Conservation (phyloP, 1,139 yeast genomes). For the Pichia sp. region DNA sequence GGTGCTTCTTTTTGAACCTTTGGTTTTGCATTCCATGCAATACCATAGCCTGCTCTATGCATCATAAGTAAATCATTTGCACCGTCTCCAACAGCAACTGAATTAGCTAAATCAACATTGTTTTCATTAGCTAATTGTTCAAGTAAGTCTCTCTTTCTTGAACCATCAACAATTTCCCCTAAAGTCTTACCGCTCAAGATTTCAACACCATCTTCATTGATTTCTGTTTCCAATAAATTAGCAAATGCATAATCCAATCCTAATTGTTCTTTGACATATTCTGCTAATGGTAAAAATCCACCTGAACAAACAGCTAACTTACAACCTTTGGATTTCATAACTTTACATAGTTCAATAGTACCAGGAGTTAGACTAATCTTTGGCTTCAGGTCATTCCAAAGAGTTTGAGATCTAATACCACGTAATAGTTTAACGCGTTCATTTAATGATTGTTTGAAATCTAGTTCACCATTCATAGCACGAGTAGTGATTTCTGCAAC, state of each 20-base stretch:
- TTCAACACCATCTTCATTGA: conserved; percentile 47
- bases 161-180: conserved; percentile 85
- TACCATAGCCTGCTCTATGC: conserved; percentile 86
- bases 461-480: conserved; percentile 97
- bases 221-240: conserved; percentile 56
- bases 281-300: conserved; percentile 88
- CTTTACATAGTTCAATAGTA: conserved; percentile 61
- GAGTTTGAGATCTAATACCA: conserved; percentile 66
- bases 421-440: conserved; percentile 70
- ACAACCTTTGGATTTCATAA: conserved; percentile 55
- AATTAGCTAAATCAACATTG: conserved; percentile 46
- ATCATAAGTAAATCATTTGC: conserved; percentile 94
- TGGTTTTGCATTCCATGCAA: conserved; percentile 98
- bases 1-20: conserved; percentile 82
- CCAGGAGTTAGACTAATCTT: conserved; percentile 77
- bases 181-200: conserved; percentile 46
- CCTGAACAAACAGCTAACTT: conserved; percentile 88
- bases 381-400: conserved; percentile 74
- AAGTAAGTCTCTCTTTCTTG: conserved; percentile 69
- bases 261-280: conserved; percentile 58
- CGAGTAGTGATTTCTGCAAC: conserved; percentile 81
- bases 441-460: conserved; percentile 74
- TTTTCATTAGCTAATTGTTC: conserved; percentile 61
- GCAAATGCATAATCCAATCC: conserved; percentile 87
- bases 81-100: conserved; percentile 95